Conservation (phyloP, 2,329 filamentous ascomycete species). For the Rutstroemia sp. region DNA sequence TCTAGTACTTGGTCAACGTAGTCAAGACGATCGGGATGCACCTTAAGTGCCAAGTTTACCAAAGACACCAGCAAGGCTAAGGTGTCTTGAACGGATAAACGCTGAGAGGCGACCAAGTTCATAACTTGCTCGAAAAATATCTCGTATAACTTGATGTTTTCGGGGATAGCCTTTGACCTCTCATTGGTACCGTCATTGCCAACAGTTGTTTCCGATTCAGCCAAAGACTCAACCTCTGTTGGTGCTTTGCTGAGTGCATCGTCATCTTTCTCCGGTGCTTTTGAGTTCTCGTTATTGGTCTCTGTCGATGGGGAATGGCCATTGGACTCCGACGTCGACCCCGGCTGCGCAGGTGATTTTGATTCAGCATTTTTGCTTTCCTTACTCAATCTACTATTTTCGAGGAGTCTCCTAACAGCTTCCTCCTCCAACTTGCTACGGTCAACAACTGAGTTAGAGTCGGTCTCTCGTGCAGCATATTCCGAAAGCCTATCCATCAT, state of each 20-base stretch:
- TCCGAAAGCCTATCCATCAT: constrained; percentile 94
- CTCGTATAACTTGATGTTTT: constrained; percentile 85
- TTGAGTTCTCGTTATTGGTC: constrained; percentile 25
- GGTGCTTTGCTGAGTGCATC: constrained; percentile 41
- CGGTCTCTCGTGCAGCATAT: constrained; percentile 85
- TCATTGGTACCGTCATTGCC: constrained; percentile 36
- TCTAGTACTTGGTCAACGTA: constrained; percentile 92
- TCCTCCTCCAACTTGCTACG: constrained; percentile 76
- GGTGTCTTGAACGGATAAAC: constrained; percentile 87
- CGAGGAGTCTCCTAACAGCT: constrained; percentile 68
- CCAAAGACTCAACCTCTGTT: constrained; percentile 19
- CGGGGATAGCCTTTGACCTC: constrained; percentile 49
- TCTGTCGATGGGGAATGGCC: constrained; percentile 25
- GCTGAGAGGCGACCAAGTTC: constrained; percentile 83
- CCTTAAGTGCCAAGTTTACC: constrained; percentile 87
- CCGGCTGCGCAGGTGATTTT: constrained; percentile 3
- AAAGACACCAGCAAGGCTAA: constrained; percentile 92
- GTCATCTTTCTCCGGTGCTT: constrained; percentile 32
- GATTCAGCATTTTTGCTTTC: constrained; percentile 31
- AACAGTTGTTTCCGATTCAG: constrained; percentile 10
- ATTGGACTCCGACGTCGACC: constrained; percentile 20
- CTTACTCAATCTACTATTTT: constrained; percentile 67
- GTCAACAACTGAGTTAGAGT: constrained; percentile 62
- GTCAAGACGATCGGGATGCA: constrained; percentile 86
- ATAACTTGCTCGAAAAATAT: constrained; percentile 97